Conservation (phyloP, 1,284 basidiomycete genomes). For the Peniophora sp. region DNA sequence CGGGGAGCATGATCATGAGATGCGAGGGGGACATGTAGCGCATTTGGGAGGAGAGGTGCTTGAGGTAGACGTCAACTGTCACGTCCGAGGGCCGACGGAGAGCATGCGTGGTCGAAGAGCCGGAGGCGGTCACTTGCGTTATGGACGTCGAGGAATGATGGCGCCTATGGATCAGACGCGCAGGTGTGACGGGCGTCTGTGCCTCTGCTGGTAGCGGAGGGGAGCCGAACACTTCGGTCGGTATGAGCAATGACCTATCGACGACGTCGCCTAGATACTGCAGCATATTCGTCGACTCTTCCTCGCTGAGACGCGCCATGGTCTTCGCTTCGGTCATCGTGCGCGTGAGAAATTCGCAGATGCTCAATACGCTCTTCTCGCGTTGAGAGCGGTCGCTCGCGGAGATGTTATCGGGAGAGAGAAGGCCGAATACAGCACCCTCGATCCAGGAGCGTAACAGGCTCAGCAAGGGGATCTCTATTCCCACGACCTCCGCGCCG, state of each 20-base stretch:
- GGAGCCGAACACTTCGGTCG: conserved; percentile 18
- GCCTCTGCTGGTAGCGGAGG: conserved; percentile 19
- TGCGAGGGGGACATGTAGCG: conserved; percentile 46
- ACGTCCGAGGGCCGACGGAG: conserved; percentile 42
- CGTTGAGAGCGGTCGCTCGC: conserved; percentile 44
- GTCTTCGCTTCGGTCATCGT: conserved; percentile 43
- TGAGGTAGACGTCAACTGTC: conserved; percentile 53
- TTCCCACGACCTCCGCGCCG: conserved; percentile 53
- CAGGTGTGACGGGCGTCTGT: conserved; percentile 19
- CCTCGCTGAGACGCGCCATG: conserved; percentile 50
- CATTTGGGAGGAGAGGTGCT: conserved; percentile 50
- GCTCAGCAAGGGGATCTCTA: conserved; percentile 48
- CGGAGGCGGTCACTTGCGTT: conserved; percentile 16
- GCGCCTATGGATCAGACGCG: conserved; percentile 39
- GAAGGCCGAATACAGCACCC: conserved; percentile 49
- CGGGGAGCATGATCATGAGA: conserved; percentile 50
- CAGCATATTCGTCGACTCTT: conserved; percentile 42
- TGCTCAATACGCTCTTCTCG: conserved; percentile 51
- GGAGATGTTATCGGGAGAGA: conserved; percentile 25
- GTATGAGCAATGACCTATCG: conserved; percentile 40
- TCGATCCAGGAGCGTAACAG: conserved; percentile 57
- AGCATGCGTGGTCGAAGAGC: conserved; percentile 14
- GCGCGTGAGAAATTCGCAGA: conserved; percentile 47
- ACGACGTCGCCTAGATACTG: conserved; percentile 52
- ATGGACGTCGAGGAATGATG: conserved; percentile 45